These are phyloP conservation scores for Kwoniella botswanensis DNA, from an alignment of 768 basidiomycete genomes.

Conservation along the genomic window DNA sequence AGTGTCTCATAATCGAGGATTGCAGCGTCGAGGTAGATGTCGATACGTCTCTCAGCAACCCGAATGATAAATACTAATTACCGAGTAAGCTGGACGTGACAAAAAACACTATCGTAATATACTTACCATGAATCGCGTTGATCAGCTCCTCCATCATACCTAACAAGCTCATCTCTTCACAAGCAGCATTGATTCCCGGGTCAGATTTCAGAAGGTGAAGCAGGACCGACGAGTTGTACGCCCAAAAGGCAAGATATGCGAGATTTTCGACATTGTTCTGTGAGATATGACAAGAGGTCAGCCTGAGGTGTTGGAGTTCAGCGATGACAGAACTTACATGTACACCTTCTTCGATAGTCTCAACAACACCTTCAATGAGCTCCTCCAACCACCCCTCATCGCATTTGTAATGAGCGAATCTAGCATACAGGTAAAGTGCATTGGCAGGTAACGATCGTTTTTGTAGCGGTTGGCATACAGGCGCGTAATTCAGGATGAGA, in stretches of 20 bases:
- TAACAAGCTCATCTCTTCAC: conserved; percentile 82
- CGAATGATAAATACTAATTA: conserved; percentile 88
- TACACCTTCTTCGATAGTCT: conserved; percentile 87
- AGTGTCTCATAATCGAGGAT: conserved; percentile 81
- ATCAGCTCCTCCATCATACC: conserved; percentile 87
- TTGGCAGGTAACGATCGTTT: conserved; percentile 82
- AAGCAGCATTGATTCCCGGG: conserved; percentile 65
- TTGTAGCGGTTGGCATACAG: conserved; percentile 65
- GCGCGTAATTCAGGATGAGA: conserved; percentile 75
- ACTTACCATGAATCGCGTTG: conserved; percentile 86
- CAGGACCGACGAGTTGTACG: conserved; percentile 88
- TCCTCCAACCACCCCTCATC: conserved; percentile 92
- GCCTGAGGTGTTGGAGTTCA: too few species aligned
- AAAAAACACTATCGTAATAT: conserved; percentile 64
- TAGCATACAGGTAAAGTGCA: conserved; percentile 82
- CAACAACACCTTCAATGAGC: conserved; percentile 85
- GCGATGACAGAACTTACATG: conserved; percentile 65
- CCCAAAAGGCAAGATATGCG: conserved; percentile 87
- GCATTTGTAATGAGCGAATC: conserved; percentile 72
- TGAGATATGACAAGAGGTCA: neutral
- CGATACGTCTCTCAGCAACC: conserved; percentile 84
- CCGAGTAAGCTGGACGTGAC: conserved; percentile 10
- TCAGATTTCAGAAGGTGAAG: conserved; percentile 74
- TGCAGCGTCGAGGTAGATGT: conserved; percentile 78
- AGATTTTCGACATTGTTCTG: conserved; percentile 85